Percentiles rank a stretch among this genome's conserved stretches.
Conservation (phyloP, 1,284 basidiomycete species). For the Trichosporon ovoides region DNA sequence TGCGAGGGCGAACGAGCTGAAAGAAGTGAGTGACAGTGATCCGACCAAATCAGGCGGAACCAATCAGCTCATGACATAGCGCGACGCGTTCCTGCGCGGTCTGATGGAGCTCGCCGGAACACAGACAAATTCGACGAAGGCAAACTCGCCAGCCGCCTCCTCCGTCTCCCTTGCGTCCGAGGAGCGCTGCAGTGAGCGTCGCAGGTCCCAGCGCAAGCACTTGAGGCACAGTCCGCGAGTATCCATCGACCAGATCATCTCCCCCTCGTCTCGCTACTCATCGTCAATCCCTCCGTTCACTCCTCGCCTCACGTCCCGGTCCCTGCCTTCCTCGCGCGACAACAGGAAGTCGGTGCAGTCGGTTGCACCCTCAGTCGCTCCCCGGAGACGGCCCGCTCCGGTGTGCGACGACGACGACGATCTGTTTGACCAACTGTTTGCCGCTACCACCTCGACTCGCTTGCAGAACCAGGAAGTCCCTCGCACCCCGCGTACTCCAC, state of each 20-base stretch:
- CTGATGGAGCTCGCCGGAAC: slow-evolving; percentile 1
- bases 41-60: not conserved
- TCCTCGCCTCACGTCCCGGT: not conserved
- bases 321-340: not conserved
- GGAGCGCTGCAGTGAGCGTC: not conserved
- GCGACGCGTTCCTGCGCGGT: slow-evolving; percentile 7
- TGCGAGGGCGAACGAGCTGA: slow-evolving; percentile 29
- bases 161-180: slow-evolving; percentile 3
- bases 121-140: not conserved
- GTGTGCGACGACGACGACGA: slow-evolving; percentile 9
- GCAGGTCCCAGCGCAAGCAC: not conserved
- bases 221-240: not conserved
- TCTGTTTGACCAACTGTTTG: slow-evolving; percentile 9
- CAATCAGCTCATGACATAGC: not conserved
- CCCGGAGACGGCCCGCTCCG: not conserved
- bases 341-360: not conserved
- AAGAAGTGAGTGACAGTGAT: slow-evolving; percentile 23
- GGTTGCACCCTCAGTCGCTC: not conserved
- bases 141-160: slow-evolving; percentile 5
- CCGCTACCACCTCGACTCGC: not conserved
- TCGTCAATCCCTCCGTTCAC: not conserved
- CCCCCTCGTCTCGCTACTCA: not conserved
- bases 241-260: slow-evolving; percentile 4
- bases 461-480: slow-evolving; percentile 1
- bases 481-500: not conserved